phyloP scores from a whole-genome alignment of 306 rosid genomes.

The Cucurbita argyrosperma region DNA sequence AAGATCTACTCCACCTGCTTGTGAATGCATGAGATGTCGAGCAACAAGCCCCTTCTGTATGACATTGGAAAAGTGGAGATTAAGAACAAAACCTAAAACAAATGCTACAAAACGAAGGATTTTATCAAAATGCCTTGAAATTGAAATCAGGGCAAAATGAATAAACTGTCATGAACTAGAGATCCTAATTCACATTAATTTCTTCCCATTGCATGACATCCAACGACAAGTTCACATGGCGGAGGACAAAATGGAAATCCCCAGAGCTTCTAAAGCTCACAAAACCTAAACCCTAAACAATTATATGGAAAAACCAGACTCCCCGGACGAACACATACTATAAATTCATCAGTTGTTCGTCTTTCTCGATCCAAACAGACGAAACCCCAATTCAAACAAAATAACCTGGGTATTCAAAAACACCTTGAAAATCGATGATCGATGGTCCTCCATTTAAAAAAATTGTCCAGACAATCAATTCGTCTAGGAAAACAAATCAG shows the following conservation, averaged over 20 bases:
- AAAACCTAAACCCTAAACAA: not conserved
- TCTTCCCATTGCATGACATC: not conserved
- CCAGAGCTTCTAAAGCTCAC: not conserved
- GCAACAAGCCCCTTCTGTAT: slow-evolving; percentile 54
- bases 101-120: not conserved
- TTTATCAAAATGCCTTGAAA: not conserved
- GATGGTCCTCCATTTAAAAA: not conserved
- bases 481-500: not conserved
- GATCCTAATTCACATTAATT: not conserved
- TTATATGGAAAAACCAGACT: not conserved
- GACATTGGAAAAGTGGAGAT: slow-evolving; percentile 6
- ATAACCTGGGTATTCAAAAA: not conserved
- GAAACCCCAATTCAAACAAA: not conserved
- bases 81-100: slow-evolving; percentile 13
- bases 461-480: not conserved
- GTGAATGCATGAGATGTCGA: slow-evolving; percentile 32
- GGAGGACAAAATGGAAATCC: not conserved
- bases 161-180: not conserved
- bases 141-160: not conserved
- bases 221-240: not conserved
- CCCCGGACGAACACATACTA: not conserved
- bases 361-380: not conserved
- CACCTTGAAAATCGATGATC: not conserved
- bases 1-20: slow-evolving; percentile 32
- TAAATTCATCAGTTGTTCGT: not conserved